A percentile compares a stretch with the other conserved stretches of the same genome.
Evolutionary conservation across 345 rosid genomes (phyloP).

Genomic region (Xanthoceras sorbifolium): DNA sequence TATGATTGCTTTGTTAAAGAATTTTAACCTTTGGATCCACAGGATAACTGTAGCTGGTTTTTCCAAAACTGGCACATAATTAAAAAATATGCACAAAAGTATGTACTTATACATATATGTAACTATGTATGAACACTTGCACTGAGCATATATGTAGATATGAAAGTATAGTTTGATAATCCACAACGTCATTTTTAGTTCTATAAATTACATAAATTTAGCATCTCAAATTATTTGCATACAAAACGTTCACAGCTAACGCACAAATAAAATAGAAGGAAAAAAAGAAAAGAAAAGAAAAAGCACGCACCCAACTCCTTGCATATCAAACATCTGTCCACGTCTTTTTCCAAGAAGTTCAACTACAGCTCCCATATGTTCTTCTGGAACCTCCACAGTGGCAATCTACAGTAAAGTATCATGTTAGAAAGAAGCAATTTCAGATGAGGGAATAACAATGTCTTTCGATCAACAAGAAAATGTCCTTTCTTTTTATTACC

Average conservation of each 20-base stretch:
- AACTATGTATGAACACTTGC: neutral
- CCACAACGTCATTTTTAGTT: neutral
- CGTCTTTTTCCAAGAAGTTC: conserved; percentile 98
- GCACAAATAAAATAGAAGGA: neutral
- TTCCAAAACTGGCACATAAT: neutral
- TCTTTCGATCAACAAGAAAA: neutral
- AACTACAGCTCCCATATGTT: conserved; percentile 91
- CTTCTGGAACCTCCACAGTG: conserved; percentile 93
- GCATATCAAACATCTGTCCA: conserved; percentile 95
- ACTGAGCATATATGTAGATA: neutral
- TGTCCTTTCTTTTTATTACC: neutral
- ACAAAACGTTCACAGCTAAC: neutral
- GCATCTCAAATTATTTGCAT: conserved; percentile 5
- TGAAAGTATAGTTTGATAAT: neutral
- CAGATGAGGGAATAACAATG: neutral
- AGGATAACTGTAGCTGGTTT: neutral
- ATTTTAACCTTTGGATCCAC: neutral
- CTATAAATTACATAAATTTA: neutral
- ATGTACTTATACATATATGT: neutral
- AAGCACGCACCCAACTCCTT: conserved; percentile 68
- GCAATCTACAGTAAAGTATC: conserved; percentile 60
- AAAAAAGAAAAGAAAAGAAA: neutral
- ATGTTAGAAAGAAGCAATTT: conserved; percentile 8
- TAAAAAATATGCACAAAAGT: neutral
- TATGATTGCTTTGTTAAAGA: neutral